Percentiles rank a stretch among this genome's conserved stretches.
These are phyloP conservation scores for Phyllosticta citribraziliensis DNA, from an alignment of 2,329 filamentous ascomycete genomes.

Conservation along the genomic window DNA sequence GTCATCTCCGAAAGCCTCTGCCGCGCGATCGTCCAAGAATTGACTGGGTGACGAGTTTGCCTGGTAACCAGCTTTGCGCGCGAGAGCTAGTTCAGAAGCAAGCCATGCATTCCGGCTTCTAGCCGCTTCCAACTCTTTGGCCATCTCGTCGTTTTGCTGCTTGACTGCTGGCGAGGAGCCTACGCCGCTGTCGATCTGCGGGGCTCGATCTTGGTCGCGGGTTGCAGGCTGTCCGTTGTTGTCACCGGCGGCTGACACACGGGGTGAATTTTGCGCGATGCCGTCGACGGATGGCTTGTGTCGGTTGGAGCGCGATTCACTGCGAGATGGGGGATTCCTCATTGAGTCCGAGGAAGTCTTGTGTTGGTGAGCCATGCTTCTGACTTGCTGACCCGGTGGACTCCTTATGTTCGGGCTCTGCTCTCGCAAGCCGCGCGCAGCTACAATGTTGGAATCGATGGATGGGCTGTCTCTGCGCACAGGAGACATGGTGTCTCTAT, in stretches of 20 bases:
- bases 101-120: constrained; percentile 94
- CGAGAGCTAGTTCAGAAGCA: constrained; percentile 85
- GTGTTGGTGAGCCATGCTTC: background rate
- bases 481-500: constrained; percentile 38
- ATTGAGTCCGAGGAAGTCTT: background rate
- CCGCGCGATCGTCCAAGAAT: constrained; percentile 62
- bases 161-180: constrained; percentile 52
- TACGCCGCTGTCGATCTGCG: constrained; percentile 49
- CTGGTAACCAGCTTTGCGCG: constrained; percentile 79
- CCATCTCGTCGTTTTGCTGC: constrained; percentile 60
- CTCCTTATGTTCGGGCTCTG: background rate
- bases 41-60: constrained; percentile 61
- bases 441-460: background rate
- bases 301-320: constrained; percentile 10
- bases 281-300: constrained; percentile 25
- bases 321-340: background rate
- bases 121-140: constrained; percentile 77
- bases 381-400: background rate
- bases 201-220: constrained; percentile 20
- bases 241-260: constrained; percentile 10
- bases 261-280: constrained; percentile 2
- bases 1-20: constrained; percentile 80
- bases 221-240: constrained; percentile 21
- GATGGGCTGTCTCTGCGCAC: constrained; percentile 32
- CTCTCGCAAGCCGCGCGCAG: constrained; percentile 5